A percentile compares a stretch with the other conserved stretches of the same genome.
These are phyloP conservation scores for Leishmania aethiopica DNA, from an alignment of 208 protist species.

Conservation along the genomic window DNA sequence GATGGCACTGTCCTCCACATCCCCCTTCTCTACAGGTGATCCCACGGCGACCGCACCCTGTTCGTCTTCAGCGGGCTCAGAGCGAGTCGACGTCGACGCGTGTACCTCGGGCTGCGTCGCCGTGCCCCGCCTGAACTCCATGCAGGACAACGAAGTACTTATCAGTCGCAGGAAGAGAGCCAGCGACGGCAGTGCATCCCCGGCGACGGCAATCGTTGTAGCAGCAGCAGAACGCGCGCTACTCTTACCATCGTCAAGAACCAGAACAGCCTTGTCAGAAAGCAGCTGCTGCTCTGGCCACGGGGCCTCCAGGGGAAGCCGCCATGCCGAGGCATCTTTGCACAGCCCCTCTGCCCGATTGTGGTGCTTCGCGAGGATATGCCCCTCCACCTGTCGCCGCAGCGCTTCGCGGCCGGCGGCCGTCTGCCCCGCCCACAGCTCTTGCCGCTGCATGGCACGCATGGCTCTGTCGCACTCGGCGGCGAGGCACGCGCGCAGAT, in stretches of 20 bases:
- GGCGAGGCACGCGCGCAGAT: not conserved
- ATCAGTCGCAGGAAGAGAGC: not conserved
- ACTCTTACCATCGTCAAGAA: not conserved
- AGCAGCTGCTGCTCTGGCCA: not conserved
- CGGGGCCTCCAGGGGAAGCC: not conserved
- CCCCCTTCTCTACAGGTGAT: not conserved
- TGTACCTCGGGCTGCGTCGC: not conserved
- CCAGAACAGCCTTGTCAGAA: not conserved
- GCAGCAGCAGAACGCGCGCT: not conserved
- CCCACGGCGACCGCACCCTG: not conserved
- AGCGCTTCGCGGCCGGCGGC: constrained; percentile 3
- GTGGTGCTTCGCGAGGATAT: not conserved
- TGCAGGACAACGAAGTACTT: not conserved
- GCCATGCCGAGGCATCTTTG: not conserved
- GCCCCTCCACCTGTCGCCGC: not conserved
- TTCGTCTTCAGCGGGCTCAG: not conserved
- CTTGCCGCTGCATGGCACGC: constrained; percentile 6
- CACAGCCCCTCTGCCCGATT: not conserved
- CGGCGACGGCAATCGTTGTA: not conserved
- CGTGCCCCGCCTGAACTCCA: not conserved
- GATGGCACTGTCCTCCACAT: not conserved
- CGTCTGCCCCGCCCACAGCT: constrained; percentile 3
- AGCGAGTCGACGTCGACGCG: not conserved
- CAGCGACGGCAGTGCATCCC: not conserved
- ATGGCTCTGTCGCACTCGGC: not conserved